phyloP scores from a whole-genome alignment of 2,329 filamentous ascomycete species.

The Ascosphaera apis region DNA sequence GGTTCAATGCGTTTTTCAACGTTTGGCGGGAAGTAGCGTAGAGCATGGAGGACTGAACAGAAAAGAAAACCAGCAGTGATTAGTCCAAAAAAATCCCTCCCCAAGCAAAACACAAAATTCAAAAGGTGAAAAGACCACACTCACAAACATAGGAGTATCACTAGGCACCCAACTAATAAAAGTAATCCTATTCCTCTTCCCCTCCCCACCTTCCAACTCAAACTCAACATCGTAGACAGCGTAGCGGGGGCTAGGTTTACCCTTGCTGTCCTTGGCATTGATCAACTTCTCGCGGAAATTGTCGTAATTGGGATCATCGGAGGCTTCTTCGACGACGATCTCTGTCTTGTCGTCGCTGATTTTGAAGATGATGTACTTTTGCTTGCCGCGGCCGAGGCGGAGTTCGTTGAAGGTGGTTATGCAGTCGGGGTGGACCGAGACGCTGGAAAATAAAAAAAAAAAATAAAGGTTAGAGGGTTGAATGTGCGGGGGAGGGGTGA shows the following conservation, averaged over 20 bases:
- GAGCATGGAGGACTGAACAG: slow-evolving; percentile 23
- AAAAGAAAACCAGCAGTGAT: slow-evolving; percentile 5
- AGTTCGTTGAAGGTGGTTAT: slow-evolving; percentile 24
- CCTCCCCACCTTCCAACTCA: slow-evolving; percentile 24
- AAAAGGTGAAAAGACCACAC: slow-evolving; percentile 4
- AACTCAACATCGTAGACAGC: slow-evolving; percentile 28
- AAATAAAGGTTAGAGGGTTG: background rate
- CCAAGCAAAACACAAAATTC: too few relatives aligned
- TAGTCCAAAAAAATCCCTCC: background rate
- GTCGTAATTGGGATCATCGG: slow-evolving; percentile 23
- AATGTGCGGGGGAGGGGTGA: background rate
- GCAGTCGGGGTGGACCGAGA: slow-evolving; percentile 24
- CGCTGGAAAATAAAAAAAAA: slow-evolving; percentile 12
- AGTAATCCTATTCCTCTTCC: slow-evolving; percentile 27
- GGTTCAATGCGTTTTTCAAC: slow-evolving; percentile 26
- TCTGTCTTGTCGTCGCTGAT: slow-evolving; percentile 27
- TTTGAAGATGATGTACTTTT: slow-evolving; percentile 30
- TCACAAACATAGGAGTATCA: slow-evolving; percentile 19
- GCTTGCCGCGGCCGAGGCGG: slow-evolving; percentile 20
- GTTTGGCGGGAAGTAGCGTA: slow-evolving; percentile 27
- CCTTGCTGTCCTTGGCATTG: slow-evolving; percentile 19
- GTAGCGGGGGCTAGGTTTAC: slow-evolving; percentile 24
- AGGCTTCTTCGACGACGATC: slow-evolving; percentile 24
- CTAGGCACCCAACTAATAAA: slow-evolving; percentile 27
- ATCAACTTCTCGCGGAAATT: slow-evolving; percentile 24